Percentiles rank a stretch among this genome's conserved stretches.
Evolutionary conservation across 2,329 filamentous ascomycete species (phyloP).

Genomic region (Fusarium brevicatenulatum): DNA sequence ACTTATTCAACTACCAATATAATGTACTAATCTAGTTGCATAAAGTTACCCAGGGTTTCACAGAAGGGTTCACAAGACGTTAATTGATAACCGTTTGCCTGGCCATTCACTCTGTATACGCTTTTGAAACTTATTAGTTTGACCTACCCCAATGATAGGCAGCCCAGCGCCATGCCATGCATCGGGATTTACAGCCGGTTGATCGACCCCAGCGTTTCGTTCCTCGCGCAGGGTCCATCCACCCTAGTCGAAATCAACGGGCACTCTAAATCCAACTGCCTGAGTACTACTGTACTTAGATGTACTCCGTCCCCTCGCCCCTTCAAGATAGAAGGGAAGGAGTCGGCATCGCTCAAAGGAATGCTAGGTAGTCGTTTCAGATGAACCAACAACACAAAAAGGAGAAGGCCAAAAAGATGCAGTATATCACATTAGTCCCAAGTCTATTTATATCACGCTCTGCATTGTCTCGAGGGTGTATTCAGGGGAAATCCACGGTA

Average conservation of each 20-base stretch:
- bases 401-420: background rate
- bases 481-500: constrained; percentile 17
- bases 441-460: background rate
- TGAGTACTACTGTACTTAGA: constrained; percentile 1
- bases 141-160: constrained; percentile 2
- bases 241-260: constrained; percentile 20
- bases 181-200: constrained; percentile 29
- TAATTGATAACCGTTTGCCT: background rate
- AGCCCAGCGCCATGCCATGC: constrained; percentile 26
- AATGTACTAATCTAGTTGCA: background rate
- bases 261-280: constrained; percentile 6
- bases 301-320: background rate
- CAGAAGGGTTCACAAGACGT: constrained; percentile 9
- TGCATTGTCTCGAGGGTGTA: constrained; percentile 6
- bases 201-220: constrained; percentile 19
- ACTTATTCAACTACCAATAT: background rate
- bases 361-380: constrained; percentile 4
- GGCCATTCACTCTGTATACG: background rate
- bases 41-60: constrained; percentile 11
- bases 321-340: background rate
- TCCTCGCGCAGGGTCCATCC: constrained; percentile 26
- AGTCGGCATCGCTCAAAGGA: background rate
- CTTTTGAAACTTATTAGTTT: background rate
- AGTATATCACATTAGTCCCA: background rate
- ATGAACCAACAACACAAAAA: background rate